Base-by-base conservation (phyloP, 495 filamentous ascomycete genomes). In the Lasiosphaeris hirsuta region DNA sequence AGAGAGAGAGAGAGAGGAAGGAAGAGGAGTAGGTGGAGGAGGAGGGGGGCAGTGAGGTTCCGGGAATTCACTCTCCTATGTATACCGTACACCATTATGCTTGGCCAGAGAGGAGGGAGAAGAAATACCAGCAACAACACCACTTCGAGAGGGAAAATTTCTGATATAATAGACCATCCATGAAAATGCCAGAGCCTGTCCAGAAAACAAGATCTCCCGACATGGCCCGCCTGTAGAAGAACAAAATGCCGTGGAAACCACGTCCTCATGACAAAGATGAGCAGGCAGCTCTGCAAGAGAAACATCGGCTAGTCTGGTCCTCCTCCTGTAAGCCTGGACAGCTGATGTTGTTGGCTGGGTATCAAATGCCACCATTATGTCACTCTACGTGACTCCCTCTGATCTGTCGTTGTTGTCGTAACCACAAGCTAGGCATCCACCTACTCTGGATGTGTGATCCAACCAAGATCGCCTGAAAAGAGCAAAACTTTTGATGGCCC, bases 401-500 rank as follows among this genome's bases (percentile, higher is more conserved):
- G 23, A 30, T 30, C 23, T 7, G 41, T 18, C 41, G 41, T 43
- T 13, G 43, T 23, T 13, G 43, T 30, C 43, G 18, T 30, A 30
- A 5, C 23, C 23, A 30, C 17, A 10, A 45, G 43, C 18, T 15
- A 15, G 30, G 3, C 34, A 35, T 47, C 23, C 23, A 30, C 23
- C 23, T 30, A 5, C 23, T 30, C 23, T 30, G 5, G 5, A 30
- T 30, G 23, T 30, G 23, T 30, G 23, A 2, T 30, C 23, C 23
- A 30, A 30, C 23, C 23, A 30, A 45, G 17, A 45, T 23, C 10
- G 43, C 23, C 33, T 36, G 19, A 54, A 55, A 30, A 55, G 19
- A 41, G 38, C 41, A 55, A 47, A 55, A 55, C 53, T 55, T 55
- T 55, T 55, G 33, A 46, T 37, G 36, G 23, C 37, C 49, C 49